These are phyloP conservation scores for Baorangia bicolor DNA, from an alignment of 768 basidiomycete species.

Conservation along the genomic window DNA sequence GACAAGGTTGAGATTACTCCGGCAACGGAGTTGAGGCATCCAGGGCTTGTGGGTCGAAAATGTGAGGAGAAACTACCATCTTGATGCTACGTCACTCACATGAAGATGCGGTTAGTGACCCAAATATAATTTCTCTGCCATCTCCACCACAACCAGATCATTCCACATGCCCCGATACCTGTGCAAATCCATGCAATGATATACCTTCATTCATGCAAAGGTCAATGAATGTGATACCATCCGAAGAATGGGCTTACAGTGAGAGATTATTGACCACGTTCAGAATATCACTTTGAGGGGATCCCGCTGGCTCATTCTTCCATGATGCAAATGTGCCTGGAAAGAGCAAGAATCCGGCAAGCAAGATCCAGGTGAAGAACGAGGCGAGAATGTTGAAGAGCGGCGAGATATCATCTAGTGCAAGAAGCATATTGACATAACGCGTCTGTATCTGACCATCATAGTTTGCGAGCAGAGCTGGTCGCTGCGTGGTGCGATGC, in stretches of 20 bases:
- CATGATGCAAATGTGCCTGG: constrained; percentile 60
- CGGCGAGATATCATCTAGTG: constrained; percentile 53
- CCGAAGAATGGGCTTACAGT: constrained; percentile 37
- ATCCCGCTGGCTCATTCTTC: constrained; percentile 22
- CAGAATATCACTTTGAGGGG: constrained; percentile 35
- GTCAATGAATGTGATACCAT: constrained; percentile 1
- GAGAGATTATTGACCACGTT: constrained; percentile 42
- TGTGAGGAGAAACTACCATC: neutral
- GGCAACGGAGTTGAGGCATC: constrained; percentile 53
- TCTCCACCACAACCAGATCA: constrained; percentile 60
- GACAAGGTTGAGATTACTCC: constrained; percentile 56
- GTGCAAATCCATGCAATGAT: constrained; percentile 54
- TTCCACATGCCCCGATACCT: constrained; percentile 51
- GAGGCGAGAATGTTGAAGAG: constrained; percentile 49
- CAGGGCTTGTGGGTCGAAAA: constrained; percentile 41
- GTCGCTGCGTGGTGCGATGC: constrained; percentile 20
- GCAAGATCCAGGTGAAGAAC: constrained; percentile 63
- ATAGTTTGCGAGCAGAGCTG: constrained; percentile 21
- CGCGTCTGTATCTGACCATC: constrained; percentile 38
- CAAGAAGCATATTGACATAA: constrained; percentile 63
- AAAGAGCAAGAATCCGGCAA: constrained; percentile 62
- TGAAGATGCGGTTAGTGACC: constrained; percentile 54
- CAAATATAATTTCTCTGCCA: constrained; percentile 61
- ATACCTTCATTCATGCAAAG: constrained; percentile 36
- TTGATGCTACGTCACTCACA: constrained; percentile 37